Evolutionary conservation across 257 asterid genomes (phyloP).

Genomic region (Cordia subcordata): DNA sequence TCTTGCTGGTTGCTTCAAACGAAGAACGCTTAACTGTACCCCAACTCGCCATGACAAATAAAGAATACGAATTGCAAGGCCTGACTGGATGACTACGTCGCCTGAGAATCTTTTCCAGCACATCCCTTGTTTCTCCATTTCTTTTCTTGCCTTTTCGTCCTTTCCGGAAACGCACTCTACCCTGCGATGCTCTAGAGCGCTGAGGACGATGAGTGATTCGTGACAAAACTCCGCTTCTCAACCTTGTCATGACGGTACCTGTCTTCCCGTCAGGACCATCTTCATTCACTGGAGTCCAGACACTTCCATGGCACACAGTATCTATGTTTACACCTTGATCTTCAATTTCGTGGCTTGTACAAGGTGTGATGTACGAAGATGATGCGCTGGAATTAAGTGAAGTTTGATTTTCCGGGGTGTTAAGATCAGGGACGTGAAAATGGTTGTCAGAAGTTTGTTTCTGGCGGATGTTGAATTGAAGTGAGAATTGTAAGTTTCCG

Average conservation of each 20-base stretch:
- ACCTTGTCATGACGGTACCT: slow-evolving; percentile 24
- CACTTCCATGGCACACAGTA: not conserved
- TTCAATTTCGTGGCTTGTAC: slow-evolving; percentile 6
- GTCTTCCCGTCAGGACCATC: slow-evolving; percentile 4
- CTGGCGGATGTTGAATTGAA: slow-evolving; percentile 27
- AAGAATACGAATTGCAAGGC: slow-evolving; percentile 34
- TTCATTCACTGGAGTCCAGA: not conserved
- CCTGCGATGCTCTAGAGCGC: slow-evolving; percentile 4
- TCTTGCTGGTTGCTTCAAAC: slow-evolving; percentile 32
- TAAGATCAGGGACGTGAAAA: slow-evolving; percentile 4
- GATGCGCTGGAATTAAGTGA: slow-evolving; percentile 6
- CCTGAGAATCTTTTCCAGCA: slow-evolving; percentile 11
- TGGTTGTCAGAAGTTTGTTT: slow-evolving; percentile 4
- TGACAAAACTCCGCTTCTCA: slow-evolving; percentile 34
- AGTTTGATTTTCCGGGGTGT: slow-evolving; percentile 6
- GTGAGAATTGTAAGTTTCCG: slow-evolving; percentile 31
- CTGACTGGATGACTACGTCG: slow-evolving; percentile 18
- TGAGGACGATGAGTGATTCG: slow-evolving; percentile 19
- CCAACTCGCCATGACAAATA: slow-evolving; percentile 32
- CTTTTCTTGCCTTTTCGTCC: not conserved
- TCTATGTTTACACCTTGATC: not conserved
- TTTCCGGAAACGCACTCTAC: not conserved
- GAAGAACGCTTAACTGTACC: slow-evolving; percentile 22
- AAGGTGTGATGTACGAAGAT: slow-evolving; percentile 22
- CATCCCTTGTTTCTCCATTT: not conserved